A percentile compares a stretch with the other conserved stretches of the same genome.
phyloP scores from a whole-genome alignment of 257 asterid species.

The Nicotiana obtusifolia region DNA sequence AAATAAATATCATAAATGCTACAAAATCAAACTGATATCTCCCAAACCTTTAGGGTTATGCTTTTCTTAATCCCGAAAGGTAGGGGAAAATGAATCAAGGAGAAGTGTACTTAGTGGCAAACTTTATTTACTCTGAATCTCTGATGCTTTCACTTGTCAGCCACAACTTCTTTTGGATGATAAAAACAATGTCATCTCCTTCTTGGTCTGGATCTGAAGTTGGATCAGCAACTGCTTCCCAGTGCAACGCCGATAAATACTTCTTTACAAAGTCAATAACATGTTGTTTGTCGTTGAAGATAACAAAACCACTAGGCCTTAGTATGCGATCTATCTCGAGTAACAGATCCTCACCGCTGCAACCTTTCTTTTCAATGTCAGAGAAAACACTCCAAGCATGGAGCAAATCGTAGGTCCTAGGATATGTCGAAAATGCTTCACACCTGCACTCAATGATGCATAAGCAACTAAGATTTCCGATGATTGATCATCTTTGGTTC shows the following conservation, averaged over 20 bases:
- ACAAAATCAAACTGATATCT: slow-evolving; percentile 26
- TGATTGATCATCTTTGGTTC: background rate
- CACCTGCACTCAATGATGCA: slow-evolving; percentile 48
- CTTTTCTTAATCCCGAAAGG: slow-evolving; percentile 38
- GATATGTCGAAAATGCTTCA: slow-evolving; percentile 93
- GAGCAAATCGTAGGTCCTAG: slow-evolving; percentile 84
- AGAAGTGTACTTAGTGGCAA: background rate
- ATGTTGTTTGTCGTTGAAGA: slow-evolving; percentile 60
- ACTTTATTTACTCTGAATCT: slow-evolving; percentile 44
- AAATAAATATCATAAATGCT: slow-evolving; percentile 24
- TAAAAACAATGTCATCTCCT: slow-evolving; percentile 53
- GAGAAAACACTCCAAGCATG: slow-evolving; percentile 86
- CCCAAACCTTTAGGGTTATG: slow-evolving; percentile 19
- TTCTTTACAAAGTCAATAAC: slow-evolving; percentile 81
- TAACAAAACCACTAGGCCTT: slow-evolving; percentile 83
- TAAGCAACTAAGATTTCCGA: background rate
- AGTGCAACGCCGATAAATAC: slow-evolving; percentile 68
- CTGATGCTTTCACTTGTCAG: slow-evolving; percentile 81
- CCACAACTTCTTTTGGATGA: slow-evolving; percentile 84
- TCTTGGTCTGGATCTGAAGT: slow-evolving; percentile 48
- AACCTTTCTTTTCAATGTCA: slow-evolving; percentile 86
- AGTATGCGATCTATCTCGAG: slow-evolving; percentile 90
- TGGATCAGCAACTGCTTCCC: slow-evolving; percentile 69
- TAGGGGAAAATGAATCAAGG: slow-evolving; percentile 23
- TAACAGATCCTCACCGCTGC: slow-evolving; percentile 90